These are phyloP conservation scores for Aspergillus brasiliensis DNA, from an alignment of 2,329 filamentous ascomycete species.

Conservation along the genomic window DNA sequence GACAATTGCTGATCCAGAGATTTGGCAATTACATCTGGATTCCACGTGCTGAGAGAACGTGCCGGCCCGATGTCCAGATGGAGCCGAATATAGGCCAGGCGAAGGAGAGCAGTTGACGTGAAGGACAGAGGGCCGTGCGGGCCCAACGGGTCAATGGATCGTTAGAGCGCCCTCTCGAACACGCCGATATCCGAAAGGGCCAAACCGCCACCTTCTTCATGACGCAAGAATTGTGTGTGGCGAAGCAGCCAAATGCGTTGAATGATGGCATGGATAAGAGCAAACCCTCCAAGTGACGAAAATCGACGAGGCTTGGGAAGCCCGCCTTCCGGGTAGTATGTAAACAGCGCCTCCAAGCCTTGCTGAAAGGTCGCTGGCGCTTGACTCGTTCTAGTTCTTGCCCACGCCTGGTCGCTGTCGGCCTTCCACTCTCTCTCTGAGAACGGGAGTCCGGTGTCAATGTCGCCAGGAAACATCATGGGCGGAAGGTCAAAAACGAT, in stretches of 20 bases:
- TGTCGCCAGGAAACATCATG: constrained; percentile 34
- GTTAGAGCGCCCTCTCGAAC: constrained; percentile 38
- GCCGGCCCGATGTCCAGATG: constrained; percentile 38
- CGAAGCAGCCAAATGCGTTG: constrained; percentile 37
- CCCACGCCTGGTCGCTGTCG: too few species aligned
- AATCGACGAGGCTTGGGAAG: constrained; percentile 23
- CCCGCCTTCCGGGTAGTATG: constrained; percentile 9
- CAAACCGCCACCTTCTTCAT: too few species aligned
- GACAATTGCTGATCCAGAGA: constrained; percentile 33
- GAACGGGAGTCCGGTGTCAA: constrained; percentile 34
- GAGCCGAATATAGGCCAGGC: constrained; percentile 37
- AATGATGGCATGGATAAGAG: constrained; percentile 36
- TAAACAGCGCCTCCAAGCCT: constrained; percentile 30
- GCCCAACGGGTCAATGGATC: constrained; percentile 37
- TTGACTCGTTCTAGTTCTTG: constrained; percentile 14
- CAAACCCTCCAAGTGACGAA: constrained; percentile 36
- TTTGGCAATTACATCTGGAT: constrained; percentile 32
- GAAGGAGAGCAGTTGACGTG: constrained; percentile 36
- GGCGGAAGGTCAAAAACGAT: constrained; percentile 39
- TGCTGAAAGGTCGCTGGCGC: constrained; percentile 34
- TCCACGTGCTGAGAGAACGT: constrained; percentile 34
- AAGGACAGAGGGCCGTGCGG: constrained; percentile 38
- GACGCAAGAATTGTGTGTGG: too few species aligned
- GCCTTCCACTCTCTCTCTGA: constrained; percentile 38
- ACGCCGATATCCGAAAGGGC: too few species aligned